Base-by-base conservation (phyloP, 2,329 filamentous ascomycete species). In the Ascochyta fabae region DNA sequence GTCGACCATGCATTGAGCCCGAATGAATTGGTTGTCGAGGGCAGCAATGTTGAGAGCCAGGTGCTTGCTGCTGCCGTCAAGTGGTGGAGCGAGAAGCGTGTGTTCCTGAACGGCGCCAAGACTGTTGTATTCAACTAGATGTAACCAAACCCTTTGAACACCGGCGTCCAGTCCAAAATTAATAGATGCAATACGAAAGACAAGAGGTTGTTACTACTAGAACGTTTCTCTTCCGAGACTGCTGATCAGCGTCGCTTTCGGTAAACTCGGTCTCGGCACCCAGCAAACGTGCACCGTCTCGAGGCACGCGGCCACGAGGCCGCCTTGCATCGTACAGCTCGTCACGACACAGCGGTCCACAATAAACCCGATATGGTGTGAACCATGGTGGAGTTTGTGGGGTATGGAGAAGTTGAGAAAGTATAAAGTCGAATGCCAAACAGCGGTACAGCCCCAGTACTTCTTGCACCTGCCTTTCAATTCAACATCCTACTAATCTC, bases 1-100 rank as follows among this genome's bases (percentile, higher is more conserved):
- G 90, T 94, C 24, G 88, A 91, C 72, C 91, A 95, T 76, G 84
- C 81, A 63, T 85, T 92, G 85, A 88, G 84, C 66, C 83, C 91
- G 16, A 91, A 90, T 80, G 86, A 89, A 72, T 76, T 94, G 70
- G 88, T 90, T 2, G 87, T 91, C 67, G 89, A 92, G 73, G 91
- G 91, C 12, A 91, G 88, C 66, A 93, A 92, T 63, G 88, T 94
- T 9, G 91, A 95, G 82, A 92, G 88, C 71, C 89, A 92, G 75
- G 90, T 93, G 6, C 77, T 95, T 64, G 90, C 89, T 3, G 86
- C 89, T 3, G 91, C 91, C 0, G 90, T 95, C 50, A 91, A 92
- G 79, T 93, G 90, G 87, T 90, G 90, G 77, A 88, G 88, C 23
- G 90, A 95, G 82, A 83, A 86, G 70, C 83, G 88, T 52, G 86